A percentile compares a stretch with the other conserved stretches of the same genome.
These are phyloP conservation scores for Cadophora sp. DNA, from an alignment of 2,329 filamentous ascomycete species.

Conservation along the genomic window DNA sequence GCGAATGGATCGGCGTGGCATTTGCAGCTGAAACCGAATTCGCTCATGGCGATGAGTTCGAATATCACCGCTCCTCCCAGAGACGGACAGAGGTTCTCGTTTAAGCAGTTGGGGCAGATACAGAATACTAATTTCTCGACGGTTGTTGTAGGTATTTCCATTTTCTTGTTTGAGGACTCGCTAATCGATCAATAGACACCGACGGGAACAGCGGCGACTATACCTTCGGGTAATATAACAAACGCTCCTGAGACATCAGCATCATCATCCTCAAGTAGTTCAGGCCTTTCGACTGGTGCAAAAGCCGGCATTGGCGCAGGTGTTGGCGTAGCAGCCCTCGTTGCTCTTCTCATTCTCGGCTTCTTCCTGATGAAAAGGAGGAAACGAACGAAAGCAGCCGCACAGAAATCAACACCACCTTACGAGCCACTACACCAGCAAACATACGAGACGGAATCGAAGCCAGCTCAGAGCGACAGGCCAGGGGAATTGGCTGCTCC, in stretches of 20 bases:
- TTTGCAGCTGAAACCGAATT: constrained; percentile 22
- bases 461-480: neutral
- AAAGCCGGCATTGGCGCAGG: constrained; percentile 27
- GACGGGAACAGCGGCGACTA: neutral
- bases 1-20: constrained; percentile 32
- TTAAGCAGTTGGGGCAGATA: constrained; percentile 22
- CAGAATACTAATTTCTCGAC: constrained; percentile 21
- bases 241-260: neutral
- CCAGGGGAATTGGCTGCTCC: neutral
- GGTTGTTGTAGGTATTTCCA: constrained; percentile 23
- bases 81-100: constrained; percentile 27
- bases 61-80: constrained; percentile 29
- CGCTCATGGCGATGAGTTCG: constrained; percentile 29
- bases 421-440: neutral
- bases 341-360: constrained; percentile 1
- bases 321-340: constrained; percentile 18
- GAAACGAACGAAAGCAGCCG: neutral
- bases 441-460: neutral
- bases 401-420: neutral
- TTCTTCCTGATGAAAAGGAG: constrained; percentile 21
- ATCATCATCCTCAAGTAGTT: neutral
- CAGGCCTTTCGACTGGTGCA: constrained; percentile 21
- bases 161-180: neutral
- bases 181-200: neutral
- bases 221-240: neutral